Base-by-base conservation (phyloP, 179 eudicot genomes). In the Beta corolliflora region DNA sequence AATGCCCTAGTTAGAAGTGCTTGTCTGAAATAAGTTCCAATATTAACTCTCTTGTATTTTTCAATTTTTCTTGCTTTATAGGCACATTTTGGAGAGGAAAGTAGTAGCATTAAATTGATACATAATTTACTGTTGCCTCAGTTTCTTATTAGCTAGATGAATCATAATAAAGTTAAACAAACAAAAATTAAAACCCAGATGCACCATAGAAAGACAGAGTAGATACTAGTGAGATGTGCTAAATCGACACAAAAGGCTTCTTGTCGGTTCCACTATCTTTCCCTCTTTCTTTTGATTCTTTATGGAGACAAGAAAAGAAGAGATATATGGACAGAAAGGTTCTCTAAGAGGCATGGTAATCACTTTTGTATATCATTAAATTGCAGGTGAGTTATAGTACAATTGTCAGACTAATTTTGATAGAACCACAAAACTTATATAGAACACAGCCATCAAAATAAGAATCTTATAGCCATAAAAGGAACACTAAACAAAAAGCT, bases 371-470 rank as follows among this genome's bases (percentile, higher is more conserved):
- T 14, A 48, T 18, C 53, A 9, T 71, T 46, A 11, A 16, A 29
- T 6, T 8, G 21, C 10, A n/a, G 50, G 76, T 23, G 59, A 21
- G 12, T 23, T 14, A 7, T 13, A 1, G 8, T 8, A 56, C 10
- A 56, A 15, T 21, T 78, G 48, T 59, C 15, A 71, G 11, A 18
- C 18, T 79, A 79, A 79, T 25, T 46, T 58, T 36, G 6, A 21
- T 55, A 66, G 23, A 54, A 59, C 25, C 53, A 3, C 36, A 66
- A 56, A 4, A 74, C 44, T 77, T 53, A 16, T 12, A 3, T 52
- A 68, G 73, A 68, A 18, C 44, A 31, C 58, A 79, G 58, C 11
- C 41, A 29, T 78, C 58, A 69, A 66, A 59, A 14, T 45, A 41
- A n/a, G 19, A 18, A 44, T 71, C 29, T 31, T 18, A 21, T 48